These are phyloP conservation scores for Pseudozyma hubeiensis DNA, from an alignment of 1,284 basidiomycete genomes.

Conservation along the genomic window DNA sequence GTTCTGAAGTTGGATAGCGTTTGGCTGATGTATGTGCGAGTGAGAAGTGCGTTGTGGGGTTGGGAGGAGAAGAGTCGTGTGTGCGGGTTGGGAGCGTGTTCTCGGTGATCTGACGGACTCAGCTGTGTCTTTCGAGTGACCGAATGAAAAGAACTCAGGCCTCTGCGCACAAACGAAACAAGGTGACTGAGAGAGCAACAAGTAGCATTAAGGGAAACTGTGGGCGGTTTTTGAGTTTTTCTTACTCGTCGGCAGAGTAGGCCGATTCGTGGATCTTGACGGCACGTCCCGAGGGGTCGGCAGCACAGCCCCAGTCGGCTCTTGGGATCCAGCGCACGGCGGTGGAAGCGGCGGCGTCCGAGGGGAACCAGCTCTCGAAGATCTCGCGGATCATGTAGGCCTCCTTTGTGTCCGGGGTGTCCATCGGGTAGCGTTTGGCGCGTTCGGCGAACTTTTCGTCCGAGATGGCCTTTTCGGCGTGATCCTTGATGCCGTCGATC, in stretches of 20 bases:
- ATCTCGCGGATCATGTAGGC: slow-evolving; percentile 94
- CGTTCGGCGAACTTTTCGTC: slow-evolving; percentile 85
- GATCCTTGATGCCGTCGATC: slow-evolving; percentile 98
- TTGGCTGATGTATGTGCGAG: too few relatives aligned
- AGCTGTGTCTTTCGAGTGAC: too few relatives aligned
- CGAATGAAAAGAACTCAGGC: too few relatives aligned
- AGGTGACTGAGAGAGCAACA: too few relatives aligned
- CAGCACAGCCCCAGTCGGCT: slow-evolving; percentile 93
- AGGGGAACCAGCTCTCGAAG: slow-evolving; percentile 83
- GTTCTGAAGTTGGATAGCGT: too few relatives aligned
- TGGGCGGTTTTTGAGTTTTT: background rate
- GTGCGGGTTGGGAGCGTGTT: too few relatives aligned
- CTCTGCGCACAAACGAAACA: too few relatives aligned
- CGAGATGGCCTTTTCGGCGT: slow-evolving; percentile 80
- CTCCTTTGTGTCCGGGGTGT: slow-evolving; percentile 96
- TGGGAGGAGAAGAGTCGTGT: too few relatives aligned
- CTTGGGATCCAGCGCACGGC: slow-evolving; percentile 76
- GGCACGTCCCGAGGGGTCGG: slow-evolving; percentile 93
- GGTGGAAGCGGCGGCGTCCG: slow-evolving; percentile 86
- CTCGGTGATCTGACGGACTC: too few relatives aligned
- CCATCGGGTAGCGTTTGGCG: slow-evolving; percentile 80
- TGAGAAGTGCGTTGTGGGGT: too few relatives aligned
- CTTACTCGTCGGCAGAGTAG: slow-evolving; percentile 71
- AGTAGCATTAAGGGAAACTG: too few relatives aligned
- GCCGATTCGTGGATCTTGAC: slow-evolving; percentile 96